A percentile compares a stretch with the other conserved stretches of the same genome.
phyloP scores from a whole-genome alignment of 257 asterid genomes.

The Nyctanthes arbortristis region DNA sequence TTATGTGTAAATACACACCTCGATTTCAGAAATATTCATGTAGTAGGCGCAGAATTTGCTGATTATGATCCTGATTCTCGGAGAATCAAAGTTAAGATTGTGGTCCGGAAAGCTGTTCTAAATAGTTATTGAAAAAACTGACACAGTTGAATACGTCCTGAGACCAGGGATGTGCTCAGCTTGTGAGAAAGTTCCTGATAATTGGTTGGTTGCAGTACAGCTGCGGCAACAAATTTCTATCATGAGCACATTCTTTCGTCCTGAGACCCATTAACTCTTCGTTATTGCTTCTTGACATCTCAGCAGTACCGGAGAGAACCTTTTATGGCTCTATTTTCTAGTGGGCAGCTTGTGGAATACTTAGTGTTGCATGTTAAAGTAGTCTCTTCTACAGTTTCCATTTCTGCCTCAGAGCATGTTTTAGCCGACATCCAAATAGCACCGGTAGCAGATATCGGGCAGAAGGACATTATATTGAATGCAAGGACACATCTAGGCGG shows the following conservation, averaged over 20 bases:
- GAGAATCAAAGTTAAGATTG: no score
- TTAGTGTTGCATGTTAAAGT: constrained; percentile 21
- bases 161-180: constrained; percentile 32
- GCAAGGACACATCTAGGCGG: constrained; percentile 26
- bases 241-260: constrained; percentile 25
- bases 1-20: no score
- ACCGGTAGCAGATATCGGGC: constrained; percentile 33
- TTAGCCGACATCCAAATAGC: constrained; percentile 34
- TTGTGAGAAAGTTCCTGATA: constrained; percentile 28
- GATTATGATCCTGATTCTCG: no score
- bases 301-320: constrained; percentile 23
- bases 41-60: no score
- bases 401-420: constrained; percentile 25
- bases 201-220: constrained; percentile 30
- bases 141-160: constrained; percentile 25
- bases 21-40: no score
- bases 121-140: constrained; percentile 24
- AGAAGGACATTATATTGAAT: constrained; percentile 11
- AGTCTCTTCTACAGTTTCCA: constrained; percentile 18
- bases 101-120: constrained; percentile 23
- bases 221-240: constrained; percentile 28
- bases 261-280: constrained; percentile 26
- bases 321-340: constrained; percentile 27
- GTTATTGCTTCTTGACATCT: constrained; percentile 26
- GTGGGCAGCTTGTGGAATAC: constrained; percentile 34